A percentile compares a stretch with the other conserved stretches of the same genome.
These are phyloP conservation scores for Umbelopsis sp. DNA, from an alignment of 192 early-diverging fungal genomes.

Conservation along the genomic window DNA sequence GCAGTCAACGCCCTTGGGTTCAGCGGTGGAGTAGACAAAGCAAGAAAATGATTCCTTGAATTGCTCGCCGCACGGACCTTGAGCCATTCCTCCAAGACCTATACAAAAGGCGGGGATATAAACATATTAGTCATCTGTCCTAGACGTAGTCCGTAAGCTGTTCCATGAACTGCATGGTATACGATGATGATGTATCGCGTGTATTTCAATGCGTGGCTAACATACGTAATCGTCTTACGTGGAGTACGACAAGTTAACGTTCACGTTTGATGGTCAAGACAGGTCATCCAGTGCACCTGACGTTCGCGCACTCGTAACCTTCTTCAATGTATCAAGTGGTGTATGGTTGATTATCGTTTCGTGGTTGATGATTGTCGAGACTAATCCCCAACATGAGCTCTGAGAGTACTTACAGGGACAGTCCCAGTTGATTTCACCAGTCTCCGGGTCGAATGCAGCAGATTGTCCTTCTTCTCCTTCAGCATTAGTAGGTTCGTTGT, in stretches of 20 bases:
- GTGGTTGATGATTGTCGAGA: too few relatives aligned
- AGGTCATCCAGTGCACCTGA: too few relatives aligned
- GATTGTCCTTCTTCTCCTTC: conserved; percentile 33
- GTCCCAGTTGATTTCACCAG: conserved; percentile 96
- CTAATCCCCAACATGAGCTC: too few relatives aligned
- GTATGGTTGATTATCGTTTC: too few relatives aligned
- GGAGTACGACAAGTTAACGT: too few relatives aligned
- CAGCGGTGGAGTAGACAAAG: conserved; percentile 91
- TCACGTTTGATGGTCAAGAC: too few relatives aligned
- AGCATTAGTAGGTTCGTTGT: conserved; percentile 3
- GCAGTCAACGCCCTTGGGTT: conserved; percentile 98
- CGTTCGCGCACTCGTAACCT: too few relatives aligned
- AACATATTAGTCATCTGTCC: conserved; percentile 2
- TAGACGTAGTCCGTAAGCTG: background rate
- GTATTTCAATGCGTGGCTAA: too few relatives aligned
- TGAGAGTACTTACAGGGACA: conserved; percentile 73
- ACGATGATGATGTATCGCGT: too few relatives aligned
- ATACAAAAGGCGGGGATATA: background rate
- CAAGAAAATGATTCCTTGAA: conserved; percentile 98
- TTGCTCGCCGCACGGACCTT: conserved; percentile 94
- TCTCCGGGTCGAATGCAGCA: conserved; percentile 74
- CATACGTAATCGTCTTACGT: too few relatives aligned
- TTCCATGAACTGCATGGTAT: too few relatives aligned
- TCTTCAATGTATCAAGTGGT: too few relatives aligned
- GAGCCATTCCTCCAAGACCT: conserved; percentile 87